Evolutionary conservation across 179 eudicot species (phyloP).

Genomic region (Patellifolia procumbens): DNA sequence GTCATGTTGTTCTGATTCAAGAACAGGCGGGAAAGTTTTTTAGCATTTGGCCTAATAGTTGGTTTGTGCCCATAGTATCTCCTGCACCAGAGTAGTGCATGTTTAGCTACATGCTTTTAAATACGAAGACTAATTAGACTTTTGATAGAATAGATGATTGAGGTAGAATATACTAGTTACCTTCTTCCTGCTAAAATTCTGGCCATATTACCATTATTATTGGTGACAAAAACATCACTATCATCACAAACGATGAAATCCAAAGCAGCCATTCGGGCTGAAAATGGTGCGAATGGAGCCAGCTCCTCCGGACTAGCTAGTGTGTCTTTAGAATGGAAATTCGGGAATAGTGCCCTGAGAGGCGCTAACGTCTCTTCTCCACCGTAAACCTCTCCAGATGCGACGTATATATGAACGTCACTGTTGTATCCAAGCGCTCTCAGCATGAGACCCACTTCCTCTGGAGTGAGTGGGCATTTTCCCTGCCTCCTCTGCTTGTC

Average conservation of each 20-base stretch:
- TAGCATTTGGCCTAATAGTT: constrained; percentile 87
- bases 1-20: constrained; percentile 52
- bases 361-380: constrained; percentile 80
- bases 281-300: constrained; percentile 61
- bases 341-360: constrained; percentile 74
- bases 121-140: background rate
- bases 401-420: constrained; percentile 76
- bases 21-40: constrained; percentile 53
- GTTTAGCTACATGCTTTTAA: constrained; percentile 8
- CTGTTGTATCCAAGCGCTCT: constrained; percentile 70
- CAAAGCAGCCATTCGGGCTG: constrained; percentile 90
- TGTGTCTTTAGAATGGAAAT: constrained; percentile 69
- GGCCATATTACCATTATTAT: constrained; percentile 95
- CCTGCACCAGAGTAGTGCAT: constrained; percentile 44
- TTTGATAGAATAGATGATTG: background rate
- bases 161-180: constrained; percentile 32
- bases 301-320: constrained; percentile 65
- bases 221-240: constrained; percentile 83
- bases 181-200: constrained; percentile 87
- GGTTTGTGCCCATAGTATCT: constrained; percentile 87
- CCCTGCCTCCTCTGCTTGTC: constrained; percentile 86
- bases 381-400: constrained; percentile 86
- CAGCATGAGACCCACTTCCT: constrained; percentile 88
- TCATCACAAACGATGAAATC: constrained; percentile 85
- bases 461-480: constrained; percentile 83